Percentiles rank a stretch among this genome's conserved stretches.
These are phyloP conservation scores for Rhizophagus clarus DNA, from an alignment of 192 early-diverging fungal genomes.

Conservation along the genomic window DNA sequence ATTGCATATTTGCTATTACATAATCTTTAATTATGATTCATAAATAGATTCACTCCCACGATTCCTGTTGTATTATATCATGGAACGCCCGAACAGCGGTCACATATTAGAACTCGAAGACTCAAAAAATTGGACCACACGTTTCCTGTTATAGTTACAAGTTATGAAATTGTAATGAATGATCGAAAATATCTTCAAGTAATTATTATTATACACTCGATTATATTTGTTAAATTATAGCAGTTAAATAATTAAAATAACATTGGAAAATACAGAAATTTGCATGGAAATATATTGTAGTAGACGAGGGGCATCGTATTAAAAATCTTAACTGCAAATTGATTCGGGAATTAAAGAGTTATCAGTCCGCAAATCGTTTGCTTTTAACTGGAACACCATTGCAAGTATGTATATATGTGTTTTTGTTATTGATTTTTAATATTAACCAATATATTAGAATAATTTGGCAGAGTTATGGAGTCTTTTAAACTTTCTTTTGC, in stretches of 20 bases:
- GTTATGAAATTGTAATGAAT: conserved; percentile 87
- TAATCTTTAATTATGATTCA: neutral
- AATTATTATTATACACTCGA: neutral
- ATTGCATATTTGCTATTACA: neutral
- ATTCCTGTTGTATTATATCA: conserved; percentile 86
- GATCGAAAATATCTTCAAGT: conserved; percentile 74
- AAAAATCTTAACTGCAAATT: conserved; percentile 95
- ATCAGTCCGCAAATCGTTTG: conserved; percentile 82
- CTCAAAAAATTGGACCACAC: conserved; percentile 60
- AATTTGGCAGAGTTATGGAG: conserved; percentile 94
- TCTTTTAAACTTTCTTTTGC: conserved; percentile 91
- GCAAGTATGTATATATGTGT: conserved; percentile 50
- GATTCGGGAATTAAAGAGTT: conserved; percentile 82
- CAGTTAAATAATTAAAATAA: neutral
- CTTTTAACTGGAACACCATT: conserved; percentile 94
- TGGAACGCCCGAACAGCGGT: conserved; percentile 73
- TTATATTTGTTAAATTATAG: neutral
- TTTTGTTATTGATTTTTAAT: neutral
- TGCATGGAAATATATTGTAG: conserved; percentile 88
- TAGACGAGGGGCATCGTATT: conserved; percentile 97
- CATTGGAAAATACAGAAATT: conserved; percentile 45
- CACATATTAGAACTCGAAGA: conserved; percentile 65
- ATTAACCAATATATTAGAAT: conserved; percentile 61
- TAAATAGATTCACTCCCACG: conserved; percentile 70
- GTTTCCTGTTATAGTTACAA: conserved; percentile 89